A percentile compares a stretch with the other conserved stretches of the same genome.
phyloP scores from a whole-genome alignment of 2,329 filamentous ascomycete species.

The Trichoderma breve region DNA sequence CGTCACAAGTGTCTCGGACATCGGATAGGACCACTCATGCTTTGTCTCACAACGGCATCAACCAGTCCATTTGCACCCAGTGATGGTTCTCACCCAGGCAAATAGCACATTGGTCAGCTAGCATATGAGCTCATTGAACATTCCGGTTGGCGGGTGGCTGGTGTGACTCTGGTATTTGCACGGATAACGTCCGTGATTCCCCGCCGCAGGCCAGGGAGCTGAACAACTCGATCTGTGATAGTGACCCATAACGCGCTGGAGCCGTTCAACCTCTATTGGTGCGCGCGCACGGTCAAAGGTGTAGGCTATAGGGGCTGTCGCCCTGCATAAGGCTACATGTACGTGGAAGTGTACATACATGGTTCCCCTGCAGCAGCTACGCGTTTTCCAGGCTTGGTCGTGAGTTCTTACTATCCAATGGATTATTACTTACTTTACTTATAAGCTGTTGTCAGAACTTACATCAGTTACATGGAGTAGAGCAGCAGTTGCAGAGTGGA shows the following conservation, averaged over 20 bases:
- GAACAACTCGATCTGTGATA: not conserved
- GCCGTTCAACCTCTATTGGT: not conserved
- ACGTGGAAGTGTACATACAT: not conserved
- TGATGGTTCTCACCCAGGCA: not conserved
- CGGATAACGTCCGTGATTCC: not conserved
- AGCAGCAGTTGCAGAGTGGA: not conserved
- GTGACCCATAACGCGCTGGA: not conserved
- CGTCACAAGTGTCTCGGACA: not conserved
- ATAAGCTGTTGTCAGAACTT: not conserved
- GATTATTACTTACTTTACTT: not conserved
- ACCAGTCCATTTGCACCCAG: not conserved
- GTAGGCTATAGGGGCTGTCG: not conserved
- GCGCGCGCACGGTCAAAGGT: not conserved
- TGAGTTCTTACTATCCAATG: not conserved
- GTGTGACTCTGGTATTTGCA: not conserved
- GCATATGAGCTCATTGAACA: not conserved
- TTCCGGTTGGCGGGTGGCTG: not conserved
- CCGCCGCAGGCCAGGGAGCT: not conserved
- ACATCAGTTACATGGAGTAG: not conserved
- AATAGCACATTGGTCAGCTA: not conserved
- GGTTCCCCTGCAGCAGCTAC: not conserved
- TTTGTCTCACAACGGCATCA: not conserved
- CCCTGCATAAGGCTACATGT: not conserved
- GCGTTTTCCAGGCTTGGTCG: not conserved
- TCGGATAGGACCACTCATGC: not conserved